Evolutionary conservation across 2,329 filamentous ascomycete genomes (phyloP).

Genomic region (Exophiala alcalophila): DNA sequence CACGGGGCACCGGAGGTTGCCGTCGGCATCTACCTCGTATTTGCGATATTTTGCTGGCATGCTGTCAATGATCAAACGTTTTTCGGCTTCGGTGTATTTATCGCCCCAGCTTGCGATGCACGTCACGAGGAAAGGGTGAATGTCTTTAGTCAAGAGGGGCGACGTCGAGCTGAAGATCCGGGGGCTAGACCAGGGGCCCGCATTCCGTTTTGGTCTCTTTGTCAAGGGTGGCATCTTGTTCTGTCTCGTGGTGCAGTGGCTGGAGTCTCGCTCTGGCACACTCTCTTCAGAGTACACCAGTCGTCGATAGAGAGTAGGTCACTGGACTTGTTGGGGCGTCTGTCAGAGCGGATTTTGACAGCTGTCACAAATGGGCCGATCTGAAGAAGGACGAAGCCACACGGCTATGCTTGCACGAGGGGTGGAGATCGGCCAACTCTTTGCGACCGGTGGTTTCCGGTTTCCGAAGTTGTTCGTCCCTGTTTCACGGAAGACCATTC

Average conservation of each 20-base stretch:
- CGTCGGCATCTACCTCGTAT: slow-evolving; percentile 18
- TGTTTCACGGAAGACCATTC: too few relatives aligned
- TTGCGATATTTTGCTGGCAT: slow-evolving; percentile 20
- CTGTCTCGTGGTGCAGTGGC: not conserved
- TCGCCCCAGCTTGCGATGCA: slow-evolving; percentile 24
- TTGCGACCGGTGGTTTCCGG: too few relatives aligned
- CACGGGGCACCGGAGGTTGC: slow-evolving; percentile 21
- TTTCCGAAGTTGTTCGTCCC: too few relatives aligned
- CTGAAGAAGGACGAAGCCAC: too few relatives aligned
- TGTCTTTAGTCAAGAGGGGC: slow-evolving; percentile 18
- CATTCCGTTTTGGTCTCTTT: slow-evolving; percentile 11
- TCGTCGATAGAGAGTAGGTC: not conserved
- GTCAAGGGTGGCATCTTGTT: slow-evolving; percentile 8
- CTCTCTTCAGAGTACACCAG: not conserved
- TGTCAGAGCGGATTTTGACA: too few relatives aligned
- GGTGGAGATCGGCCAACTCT: too few relatives aligned
- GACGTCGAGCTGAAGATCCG: slow-evolving; percentile 27
- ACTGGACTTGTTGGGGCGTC: too few relatives aligned
- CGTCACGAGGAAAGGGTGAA: slow-evolving; percentile 25
- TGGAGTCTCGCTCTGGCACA: not conserved
- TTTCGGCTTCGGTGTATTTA: slow-evolving; percentile 25
- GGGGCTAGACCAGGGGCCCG: slow-evolving; percentile 20
- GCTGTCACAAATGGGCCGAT: too few relatives aligned
- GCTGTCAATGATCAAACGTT: slow-evolving; percentile 24
- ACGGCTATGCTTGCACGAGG: too few relatives aligned